Evolutionary conservation across 352 stramenopile species (phyloP), one percentile per base, ranked within the genome.

Genomic region (Phytophthora ohioensis): DNA sequence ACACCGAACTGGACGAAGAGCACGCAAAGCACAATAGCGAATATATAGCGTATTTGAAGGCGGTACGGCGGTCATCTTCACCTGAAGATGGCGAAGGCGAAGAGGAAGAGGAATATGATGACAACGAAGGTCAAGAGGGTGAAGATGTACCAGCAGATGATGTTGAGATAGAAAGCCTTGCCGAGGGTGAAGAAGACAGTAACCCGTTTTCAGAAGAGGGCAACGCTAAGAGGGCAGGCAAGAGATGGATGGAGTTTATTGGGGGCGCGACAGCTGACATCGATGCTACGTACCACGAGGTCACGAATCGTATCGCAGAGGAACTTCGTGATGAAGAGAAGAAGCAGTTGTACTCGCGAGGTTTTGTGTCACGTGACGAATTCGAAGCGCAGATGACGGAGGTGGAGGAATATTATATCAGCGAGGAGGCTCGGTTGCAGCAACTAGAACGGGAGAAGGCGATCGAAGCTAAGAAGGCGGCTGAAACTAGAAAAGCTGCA

Each of bases 221-320:
- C 5, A 56, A 45, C 15, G 32, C 38, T 13, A 77, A 67, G 5
- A 79, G 69, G n/a, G 75, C 81, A 2, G 78, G 83, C 43, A 68
- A 71, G 41, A 67, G 82, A 21, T 94, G 87, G 87, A 84, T 80
- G 34, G 58, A 80, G 42, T 94, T 92, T 59, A 52, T 94, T 38
- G 84, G 88, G 30, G 75, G 78, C 17, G 73, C 66, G 3, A 94
- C 85, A n/a, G 81, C 77, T n/a, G 55, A 66, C 5, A 15, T 91
- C 15, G 76, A 91, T 32, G 52, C 69, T 9, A 57, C 64, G 13
- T 94, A 86, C 34, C 32, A 86, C 3, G 67, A 78, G 15, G 64
- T 77, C 34, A 94, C 85, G 8, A 75, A 69, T n/a, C 48, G 64
- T 15, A 94, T 94, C 59, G 67, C 73, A 3, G 58, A 68, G 9